Percentiles rank a stretch among this genome's conserved stretches.
phyloP scores from a whole-genome alignment of 2,329 filamentous ascomycete genomes.

The Alternaria incomplexa region DNA sequence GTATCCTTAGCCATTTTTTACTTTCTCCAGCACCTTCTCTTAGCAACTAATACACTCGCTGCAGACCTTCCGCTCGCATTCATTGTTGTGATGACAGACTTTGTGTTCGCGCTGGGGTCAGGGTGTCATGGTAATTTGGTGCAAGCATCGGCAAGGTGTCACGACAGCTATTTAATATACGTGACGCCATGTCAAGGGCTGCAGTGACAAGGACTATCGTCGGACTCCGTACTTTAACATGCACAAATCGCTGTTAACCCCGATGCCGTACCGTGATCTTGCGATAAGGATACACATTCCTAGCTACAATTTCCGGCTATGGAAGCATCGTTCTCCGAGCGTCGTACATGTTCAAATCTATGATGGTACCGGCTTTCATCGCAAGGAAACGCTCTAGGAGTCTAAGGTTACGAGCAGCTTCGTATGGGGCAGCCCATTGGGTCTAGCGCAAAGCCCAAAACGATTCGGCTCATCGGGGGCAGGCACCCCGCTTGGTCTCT shows the following conservation, averaged over 20 bases:
- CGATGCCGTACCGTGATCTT: not conserved
- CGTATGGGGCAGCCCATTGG: not conserved
- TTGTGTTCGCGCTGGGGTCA: not conserved
- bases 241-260: not conserved
- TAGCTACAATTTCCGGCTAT: not conserved
- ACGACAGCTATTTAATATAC: not conserved
- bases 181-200: not conserved
- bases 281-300: not conserved
- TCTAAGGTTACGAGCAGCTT: not conserved
- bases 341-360: not conserved
- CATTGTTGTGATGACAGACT: not conserved
- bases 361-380: not conserved
- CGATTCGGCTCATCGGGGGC: not conserved
- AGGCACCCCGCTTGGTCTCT: conserved; percentile 5
- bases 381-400: not conserved
- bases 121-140: not conserved
- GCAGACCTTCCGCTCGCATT: not conserved
- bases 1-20: not conserved
- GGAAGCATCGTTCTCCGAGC: not conserved
- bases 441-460: not conserved
- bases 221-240: not conserved
- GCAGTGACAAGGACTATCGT: not conserved
- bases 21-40: not conserved
- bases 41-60: not conserved
- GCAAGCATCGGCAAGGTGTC: not conserved